Base-by-base conservation (phyloP, 2,329 filamentous ascomycete species). In the Amesomyces nigricolor region DNA sequence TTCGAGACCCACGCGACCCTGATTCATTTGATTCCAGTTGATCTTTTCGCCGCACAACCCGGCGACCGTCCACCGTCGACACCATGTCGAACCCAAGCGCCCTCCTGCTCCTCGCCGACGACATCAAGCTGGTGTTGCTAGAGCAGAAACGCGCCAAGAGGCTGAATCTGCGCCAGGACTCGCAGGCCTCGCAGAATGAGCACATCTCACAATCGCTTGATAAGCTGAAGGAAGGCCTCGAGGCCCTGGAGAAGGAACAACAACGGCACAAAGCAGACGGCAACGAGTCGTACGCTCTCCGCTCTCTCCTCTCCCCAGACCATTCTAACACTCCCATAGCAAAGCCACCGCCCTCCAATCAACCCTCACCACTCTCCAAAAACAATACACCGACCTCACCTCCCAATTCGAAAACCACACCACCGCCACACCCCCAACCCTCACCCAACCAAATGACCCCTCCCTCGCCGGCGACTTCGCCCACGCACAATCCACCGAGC, bases 91-190 rank as follows among this genome's bases (percentile, higher is more conserved):
- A 79, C 63, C 73, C 80, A 39, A 85, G 83, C 67, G 91, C 96
- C 72, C 86, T 97, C 63, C 90, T 91, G 70, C 86, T 97, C 52
- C 83, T 97, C 56, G 90, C 91, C 66, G 94, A 99, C 74, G 92
- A 97, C 73, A 89, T 97, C 78, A 96, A 97, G 74, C 83, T 97
- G 59, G 96, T 91, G 13, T 80, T 99, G 14, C 84, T 97, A 26
- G 94, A 97, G 75, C 85, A 92, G 56, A 87, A 95, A 73, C 86
- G 92, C 56, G 90, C 91, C 47, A 83, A 89, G 65, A 88, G 85
- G 13, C 80, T 96, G 44, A 85, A 90, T 63, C 81, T 96, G 54
- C 83, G 90, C 57, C 83, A 83, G 49, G 87, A 87, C 68, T 84
- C 86, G 17, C 83, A 83, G 49, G 87, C 87, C 68, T 84, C 86